Conservation (phyloP, 75 land plant genomes). For the Chamaecyparis obtusa region DNA sequence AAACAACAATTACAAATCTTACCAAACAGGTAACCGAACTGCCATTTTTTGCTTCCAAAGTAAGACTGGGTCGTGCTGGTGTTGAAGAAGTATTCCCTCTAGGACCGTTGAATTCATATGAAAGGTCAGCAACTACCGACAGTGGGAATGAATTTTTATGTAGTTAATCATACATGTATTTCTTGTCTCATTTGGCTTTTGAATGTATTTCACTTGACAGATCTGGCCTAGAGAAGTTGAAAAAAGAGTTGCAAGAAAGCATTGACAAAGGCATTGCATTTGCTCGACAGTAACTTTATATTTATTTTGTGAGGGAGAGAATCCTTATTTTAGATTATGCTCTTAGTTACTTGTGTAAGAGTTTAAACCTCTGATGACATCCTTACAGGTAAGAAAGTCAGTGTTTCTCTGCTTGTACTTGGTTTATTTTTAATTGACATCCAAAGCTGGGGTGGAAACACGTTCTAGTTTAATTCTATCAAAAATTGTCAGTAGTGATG, state of each 20-base stretch:
- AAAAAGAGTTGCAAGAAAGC: background rate
- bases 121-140: constrained; percentile 47
- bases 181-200: background rate
- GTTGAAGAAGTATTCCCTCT: constrained; percentile 75
- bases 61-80: constrained; percentile 73
- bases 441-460: background rate
- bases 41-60: constrained; percentile 88
- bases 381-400: background rate
- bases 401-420: background rate
- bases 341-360: background rate
- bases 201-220: background rate
- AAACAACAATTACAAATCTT: background rate
- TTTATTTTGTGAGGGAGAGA: background rate
- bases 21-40: constrained; percentile 79
- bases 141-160: background rate
- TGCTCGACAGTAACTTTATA: background rate
- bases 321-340: background rate
- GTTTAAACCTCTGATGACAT: background rate
- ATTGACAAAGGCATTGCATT: constrained; percentile 2
- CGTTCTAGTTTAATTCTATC: background rate
- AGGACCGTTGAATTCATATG: constrained; percentile 78
- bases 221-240: constrained; percentile 11
- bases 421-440: background rate
- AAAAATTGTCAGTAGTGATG: background rate
- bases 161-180: background rate